These are phyloP conservation scores for Ulota crispa DNA, from an alignment of 225 moss, liverwort and hornwort species.

Conservation along the genomic window DNA sequence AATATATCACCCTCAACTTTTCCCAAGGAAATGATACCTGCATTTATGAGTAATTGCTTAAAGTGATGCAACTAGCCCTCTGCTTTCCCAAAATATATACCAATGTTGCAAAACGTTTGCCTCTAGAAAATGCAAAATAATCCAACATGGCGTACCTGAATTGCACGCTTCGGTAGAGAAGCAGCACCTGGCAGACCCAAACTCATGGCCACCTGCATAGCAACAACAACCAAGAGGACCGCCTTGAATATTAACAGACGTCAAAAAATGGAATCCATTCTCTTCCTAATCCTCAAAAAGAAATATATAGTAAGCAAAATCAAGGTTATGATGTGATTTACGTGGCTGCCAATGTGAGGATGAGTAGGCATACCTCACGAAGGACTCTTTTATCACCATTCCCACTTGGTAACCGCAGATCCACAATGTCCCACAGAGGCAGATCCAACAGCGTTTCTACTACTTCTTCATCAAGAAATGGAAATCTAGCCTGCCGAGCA, in stretches of 20 bases:
- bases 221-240: slow-evolving; percentile 6
- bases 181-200: slow-evolving; percentile 72
- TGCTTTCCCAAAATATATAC: not conserved
- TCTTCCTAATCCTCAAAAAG: not conserved
- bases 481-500: slow-evolving; percentile 77
- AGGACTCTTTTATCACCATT: slow-evolving; percentile 89
- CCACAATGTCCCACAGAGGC: slow-evolving; percentile 87
- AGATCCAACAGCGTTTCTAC: slow-evolving; percentile 70
- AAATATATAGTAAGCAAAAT: not conserved
- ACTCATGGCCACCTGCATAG: slow-evolving; percentile 69
- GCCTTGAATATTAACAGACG: not conserved
- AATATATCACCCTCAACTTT: not conserved
- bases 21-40: not conserved
- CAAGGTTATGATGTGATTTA: not conserved
- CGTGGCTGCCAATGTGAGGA: not conserved
- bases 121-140: not conserved
- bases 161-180: slow-evolving; percentile 83
- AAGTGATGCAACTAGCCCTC: not conserved
- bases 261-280: not conserved
- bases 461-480: slow-evolving; percentile 93
- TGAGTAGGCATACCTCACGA: slow-evolving; percentile 59
- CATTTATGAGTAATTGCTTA: not conserved
- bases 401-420: slow-evolving; percentile 76
- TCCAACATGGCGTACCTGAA: slow-evolving; percentile 61
- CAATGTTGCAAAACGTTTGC: not conserved